Percentiles rank a stretch among this genome's conserved stretches.
Evolutionary conservation across 352 stramenopile species (phyloP).

Genomic region (Plasmopara viticola): DNA sequence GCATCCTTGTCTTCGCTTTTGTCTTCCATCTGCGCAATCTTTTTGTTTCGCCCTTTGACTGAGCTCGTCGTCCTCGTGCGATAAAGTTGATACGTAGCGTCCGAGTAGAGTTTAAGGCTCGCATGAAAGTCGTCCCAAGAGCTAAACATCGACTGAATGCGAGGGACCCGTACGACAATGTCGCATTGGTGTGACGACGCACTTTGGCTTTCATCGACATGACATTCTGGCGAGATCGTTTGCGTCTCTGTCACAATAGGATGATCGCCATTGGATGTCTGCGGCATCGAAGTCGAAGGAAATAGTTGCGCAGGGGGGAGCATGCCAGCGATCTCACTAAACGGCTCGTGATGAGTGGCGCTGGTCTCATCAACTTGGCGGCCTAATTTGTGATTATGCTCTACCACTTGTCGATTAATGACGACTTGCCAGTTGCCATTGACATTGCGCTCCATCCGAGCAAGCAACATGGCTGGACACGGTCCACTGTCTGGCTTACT

Average conservation of each 20-base stretch:
- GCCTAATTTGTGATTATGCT: slow-evolving; percentile 52
- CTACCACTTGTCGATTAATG: slow-evolving; percentile 57
- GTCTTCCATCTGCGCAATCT: slow-evolving; percentile 48
- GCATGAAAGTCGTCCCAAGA: slow-evolving; percentile 73
- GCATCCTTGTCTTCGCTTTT: slow-evolving; percentile 26
- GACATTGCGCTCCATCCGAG: slow-evolving; percentile 55
- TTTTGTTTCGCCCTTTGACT: slow-evolving; percentile 57
- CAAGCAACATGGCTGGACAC: slow-evolving; percentile 67
- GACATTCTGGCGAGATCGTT: slow-evolving; percentile 4
- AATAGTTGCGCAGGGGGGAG: slow-evolving; percentile 4
- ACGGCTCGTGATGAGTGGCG: slow-evolving; percentile 1
- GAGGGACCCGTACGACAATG: slow-evolving; percentile 57
- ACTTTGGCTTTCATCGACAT: neutral
- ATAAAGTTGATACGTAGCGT: slow-evolving; percentile 65
- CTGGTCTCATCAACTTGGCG: slow-evolving; percentile 16
- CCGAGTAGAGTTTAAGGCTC: slow-evolving; percentile 53
- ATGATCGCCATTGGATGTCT: slow-evolving; percentile 5
- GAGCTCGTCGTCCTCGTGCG: slow-evolving; percentile 71
- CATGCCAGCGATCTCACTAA: slow-evolving; percentile 6
- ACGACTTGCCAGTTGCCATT: slow-evolving; percentile 57
- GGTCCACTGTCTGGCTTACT: slow-evolving; percentile 15
- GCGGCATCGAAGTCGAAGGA: slow-evolving; percentile 1
- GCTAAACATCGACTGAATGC: slow-evolving; percentile 39
- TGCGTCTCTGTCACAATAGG: slow-evolving; percentile 13
- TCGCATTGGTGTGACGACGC: slow-evolving; percentile 16